Conservation (phyloP, 495 filamentous ascomycete genomes). For the Lepidopterella palustris region DNA sequence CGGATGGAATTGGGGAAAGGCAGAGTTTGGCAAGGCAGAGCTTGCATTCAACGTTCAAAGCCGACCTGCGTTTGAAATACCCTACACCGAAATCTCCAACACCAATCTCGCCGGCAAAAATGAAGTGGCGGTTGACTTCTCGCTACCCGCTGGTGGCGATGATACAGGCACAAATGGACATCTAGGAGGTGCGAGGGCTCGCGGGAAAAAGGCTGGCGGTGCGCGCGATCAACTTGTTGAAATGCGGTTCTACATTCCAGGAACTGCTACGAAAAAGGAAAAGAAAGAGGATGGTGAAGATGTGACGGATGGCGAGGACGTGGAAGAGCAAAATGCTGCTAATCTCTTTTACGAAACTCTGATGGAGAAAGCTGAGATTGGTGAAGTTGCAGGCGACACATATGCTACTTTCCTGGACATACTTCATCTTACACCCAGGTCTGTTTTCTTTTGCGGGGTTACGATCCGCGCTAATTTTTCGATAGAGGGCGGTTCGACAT, state of each 20-base stretch:
- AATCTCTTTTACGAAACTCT: constrained; percentile 94
- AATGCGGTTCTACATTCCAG: constrained; percentile 98
- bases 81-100: constrained; percentile 95
- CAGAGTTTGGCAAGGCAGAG: constrained; percentile 92
- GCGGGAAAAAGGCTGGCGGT: constrained; percentile 81
- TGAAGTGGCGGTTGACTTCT: constrained; percentile 93
- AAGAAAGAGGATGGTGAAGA: constrained; percentile 43
- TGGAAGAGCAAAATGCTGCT: constrained; percentile 65
- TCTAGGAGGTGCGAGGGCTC: constrained; percentile 68
- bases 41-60: constrained; percentile 95
- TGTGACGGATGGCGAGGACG: constrained; percentile 44
- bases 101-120: constrained; percentile 97
- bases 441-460: constrained; percentile 30
- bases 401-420: constrained; percentile 97
- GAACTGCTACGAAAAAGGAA: constrained; percentile 77
- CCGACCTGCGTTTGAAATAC: constrained; percentile 93
- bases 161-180: constrained; percentile 66
- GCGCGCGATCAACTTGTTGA: constrained; percentile 90
- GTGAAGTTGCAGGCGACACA: constrained; percentile 94
- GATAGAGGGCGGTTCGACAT: constrained; percentile 96
- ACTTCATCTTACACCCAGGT: constrained; percentile 94
- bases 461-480: constrained; percentile 32
- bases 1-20: constrained; percentile 99
- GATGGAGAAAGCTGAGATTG: constrained; percentile 99
- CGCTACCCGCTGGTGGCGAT: constrained; percentile 57